Evolutionary conservation across 495 filamentous ascomycete genomes (phyloP).

Genomic region (Penicillium psychrofluorescens): DNA sequence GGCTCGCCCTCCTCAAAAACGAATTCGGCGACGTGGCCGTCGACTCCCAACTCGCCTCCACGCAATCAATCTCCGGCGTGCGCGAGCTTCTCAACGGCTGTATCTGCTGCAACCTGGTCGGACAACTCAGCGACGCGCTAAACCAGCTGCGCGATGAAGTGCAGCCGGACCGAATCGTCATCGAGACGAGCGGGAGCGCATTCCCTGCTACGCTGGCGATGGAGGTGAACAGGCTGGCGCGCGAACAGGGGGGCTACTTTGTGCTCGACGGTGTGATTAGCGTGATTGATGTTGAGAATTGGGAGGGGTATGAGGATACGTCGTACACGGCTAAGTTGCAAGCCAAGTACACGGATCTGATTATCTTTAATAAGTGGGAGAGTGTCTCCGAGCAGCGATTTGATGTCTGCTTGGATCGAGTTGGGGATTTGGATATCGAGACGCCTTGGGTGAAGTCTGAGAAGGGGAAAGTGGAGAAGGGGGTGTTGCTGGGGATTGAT

Average conservation of each 20-base stretch:
- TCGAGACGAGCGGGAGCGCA: slow-evolving; percentile 85
- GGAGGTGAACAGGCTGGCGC: slow-evolving; percentile 78
- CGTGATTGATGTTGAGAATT: slow-evolving; percentile 96
- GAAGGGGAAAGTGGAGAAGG: slow-evolving; percentile 63
- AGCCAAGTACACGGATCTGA: slow-evolving; percentile 83
- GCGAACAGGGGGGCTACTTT: slow-evolving; percentile 48
- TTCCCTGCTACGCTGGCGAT: slow-evolving; percentile 89
- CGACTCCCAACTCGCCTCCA: slow-evolving; percentile 81
- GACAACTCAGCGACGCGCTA: slow-evolving; percentile 76
- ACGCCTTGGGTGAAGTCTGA: slow-evolving; percentile 75
- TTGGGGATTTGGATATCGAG: slow-evolving; percentile 81
- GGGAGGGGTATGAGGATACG: slow-evolving; percentile 91
- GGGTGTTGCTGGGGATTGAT: slow-evolving; percentile 82
- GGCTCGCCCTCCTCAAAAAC: slow-evolving; percentile 92
- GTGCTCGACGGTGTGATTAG: slow-evolving; percentile 83
- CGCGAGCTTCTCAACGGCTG: slow-evolving; percentile 91
- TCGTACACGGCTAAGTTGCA: slow-evolving; percentile 80
- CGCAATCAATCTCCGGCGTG: slow-evolving; percentile 77
- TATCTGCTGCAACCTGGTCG: slow-evolving; percentile 97
- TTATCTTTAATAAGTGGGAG: slow-evolving; percentile 98
- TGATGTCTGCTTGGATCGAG: slow-evolving; percentile 74
- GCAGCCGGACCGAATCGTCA: slow-evolving; percentile 74
- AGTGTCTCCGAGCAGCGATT: slow-evolving; percentile 57
- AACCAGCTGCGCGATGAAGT: slow-evolving; percentile 54
- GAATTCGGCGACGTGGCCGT: slow-evolving; percentile 94